Conservation (phyloP, 1,139 yeast genomes). For the Debaryomyces robertsiae region DNA sequence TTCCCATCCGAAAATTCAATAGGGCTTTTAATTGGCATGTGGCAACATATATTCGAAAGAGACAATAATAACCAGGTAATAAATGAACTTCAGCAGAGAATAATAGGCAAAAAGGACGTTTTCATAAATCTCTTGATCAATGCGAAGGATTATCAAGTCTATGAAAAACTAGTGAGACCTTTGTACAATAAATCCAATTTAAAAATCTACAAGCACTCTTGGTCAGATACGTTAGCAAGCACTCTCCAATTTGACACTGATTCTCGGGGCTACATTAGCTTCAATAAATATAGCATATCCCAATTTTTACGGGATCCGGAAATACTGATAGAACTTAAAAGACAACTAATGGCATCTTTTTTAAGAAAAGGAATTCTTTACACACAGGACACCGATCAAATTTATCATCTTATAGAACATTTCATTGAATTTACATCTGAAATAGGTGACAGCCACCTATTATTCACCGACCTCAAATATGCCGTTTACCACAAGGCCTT, state of each 20-base stretch:
- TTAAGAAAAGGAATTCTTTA: slow-evolving; percentile 24
- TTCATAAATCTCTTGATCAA: slow-evolving; percentile 27
- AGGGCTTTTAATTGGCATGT: slow-evolving; percentile 24
- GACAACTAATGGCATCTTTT: slow-evolving; percentile 24
- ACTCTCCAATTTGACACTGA: slow-evolving; percentile 23
- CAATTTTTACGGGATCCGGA: slow-evolving; percentile 18
- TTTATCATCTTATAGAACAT: slow-evolving; percentile 15
- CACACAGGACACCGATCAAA: slow-evolving; percentile 16
- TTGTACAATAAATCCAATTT: slow-evolving; percentile 11
- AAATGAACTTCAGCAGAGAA: slow-evolving; percentile 17
- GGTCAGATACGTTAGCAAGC: slow-evolving; percentile 27
- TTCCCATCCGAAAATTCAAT: slow-evolving; percentile 18
- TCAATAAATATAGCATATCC: slow-evolving; percentile 18
- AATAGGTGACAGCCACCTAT: slow-evolving; percentile 25
- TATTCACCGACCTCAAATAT: slow-evolving; percentile 20
- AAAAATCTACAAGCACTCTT: slow-evolving; percentile 14
- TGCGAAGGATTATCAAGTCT: slow-evolving; percentile 21
- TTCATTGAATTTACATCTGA: slow-evolving; percentile 22
- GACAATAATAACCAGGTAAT: slow-evolving; percentile 9
- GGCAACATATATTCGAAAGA: slow-evolving; percentile 20
- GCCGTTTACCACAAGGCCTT: slow-evolving; percentile 22
- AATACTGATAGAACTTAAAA: slow-evolving; percentile 16
- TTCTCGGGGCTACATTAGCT: slow-evolving; percentile 13
- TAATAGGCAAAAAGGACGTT: slow-evolving; percentile 21
- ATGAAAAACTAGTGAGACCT: slow-evolving; percentile 23